phyloP scores from a whole-genome alignment of 805 yeast species.

The Starmerella roubikii region DNA sequence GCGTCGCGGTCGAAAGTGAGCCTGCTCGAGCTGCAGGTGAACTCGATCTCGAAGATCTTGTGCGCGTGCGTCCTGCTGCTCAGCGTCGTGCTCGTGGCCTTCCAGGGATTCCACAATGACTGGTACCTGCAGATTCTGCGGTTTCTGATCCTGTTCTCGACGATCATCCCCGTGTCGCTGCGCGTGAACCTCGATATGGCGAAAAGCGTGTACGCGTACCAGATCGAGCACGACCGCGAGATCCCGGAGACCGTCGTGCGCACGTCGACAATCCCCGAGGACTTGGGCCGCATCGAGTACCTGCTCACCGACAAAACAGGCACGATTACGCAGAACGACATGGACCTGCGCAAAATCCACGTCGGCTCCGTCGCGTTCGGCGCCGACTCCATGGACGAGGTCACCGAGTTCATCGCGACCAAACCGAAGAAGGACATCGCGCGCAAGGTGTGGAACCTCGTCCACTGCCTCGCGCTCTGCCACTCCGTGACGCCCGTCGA shows the following conservation, averaged over 20 bases:
- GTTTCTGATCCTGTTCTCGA: conserved; percentile 78
- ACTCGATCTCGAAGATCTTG: conserved; percentile 70
- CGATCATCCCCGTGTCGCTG: conserved; percentile 90
- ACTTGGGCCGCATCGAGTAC: conserved; percentile 89
- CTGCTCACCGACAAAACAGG: conserved; percentile 91
- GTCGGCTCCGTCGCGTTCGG: conserved; percentile 87
- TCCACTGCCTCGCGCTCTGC: conserved; percentile 77
- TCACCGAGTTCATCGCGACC: conserved; percentile 46
- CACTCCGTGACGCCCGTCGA: conserved; percentile 94
- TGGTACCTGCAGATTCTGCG: conserved; percentile 92
- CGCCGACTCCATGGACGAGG: conserved; percentile 83
- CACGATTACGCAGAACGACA: conserved; percentile 92
- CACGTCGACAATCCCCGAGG: conserved; percentile 96
- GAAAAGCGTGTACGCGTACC: conserved; percentile 88
- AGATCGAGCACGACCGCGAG: conserved; percentile 73
- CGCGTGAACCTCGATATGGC: conserved; percentile 92
- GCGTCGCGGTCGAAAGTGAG: conserved; percentile 80
- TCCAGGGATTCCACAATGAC: conserved; percentile 51
- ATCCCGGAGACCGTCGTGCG: conserved; percentile 86
- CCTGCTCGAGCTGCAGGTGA: conserved; percentile 78
- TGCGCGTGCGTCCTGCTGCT: conserved; percentile 76
- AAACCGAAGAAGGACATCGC: conserved; percentile 48
- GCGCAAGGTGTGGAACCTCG: conserved; percentile 62
- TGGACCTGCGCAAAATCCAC: conserved; percentile 89
- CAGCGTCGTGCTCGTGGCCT: conserved; percentile 62